Evolutionary conservation across 2,329 filamentous ascomycete species (phyloP).

Genomic region (Mariannaea elegans): DNA sequence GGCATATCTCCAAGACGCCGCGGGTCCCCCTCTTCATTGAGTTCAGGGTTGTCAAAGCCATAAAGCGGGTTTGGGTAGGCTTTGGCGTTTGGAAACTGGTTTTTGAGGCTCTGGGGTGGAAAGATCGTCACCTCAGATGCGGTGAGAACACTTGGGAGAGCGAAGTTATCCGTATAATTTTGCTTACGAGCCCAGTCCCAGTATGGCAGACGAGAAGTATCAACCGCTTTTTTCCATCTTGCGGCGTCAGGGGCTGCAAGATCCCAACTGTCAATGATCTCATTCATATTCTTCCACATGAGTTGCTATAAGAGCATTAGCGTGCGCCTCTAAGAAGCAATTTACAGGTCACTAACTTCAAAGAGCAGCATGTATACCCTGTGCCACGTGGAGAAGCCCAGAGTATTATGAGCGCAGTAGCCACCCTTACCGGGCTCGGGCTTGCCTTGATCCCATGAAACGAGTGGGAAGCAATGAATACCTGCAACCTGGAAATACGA

Average conservation of each 20-base stretch:
- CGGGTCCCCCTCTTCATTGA: not conserved
- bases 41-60: slow-evolving; percentile 21
- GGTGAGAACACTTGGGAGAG: not conserved
- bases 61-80: slow-evolving; percentile 4
- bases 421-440: not conserved
- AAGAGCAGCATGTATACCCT: slow-evolving; percentile 16
- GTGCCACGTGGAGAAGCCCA: slow-evolving; percentile 17
- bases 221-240: not conserved
- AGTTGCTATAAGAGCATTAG: not conserved
- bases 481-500: slow-evolving; percentile 25
- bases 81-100: no score
- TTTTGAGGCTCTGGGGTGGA: not conserved
- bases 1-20: slow-evolving; percentile 26
- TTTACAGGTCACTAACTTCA: not conserved
- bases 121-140: not conserved
- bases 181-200: slow-evolving; percentile 23
- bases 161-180: not conserved
- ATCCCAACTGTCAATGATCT: not conserved
- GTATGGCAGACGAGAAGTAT: slow-evolving; percentile 15
- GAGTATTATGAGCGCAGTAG: slow-evolving; percentile 13
- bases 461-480: not conserved
- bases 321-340: no score
- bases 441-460: not conserved
- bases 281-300: not conserved
- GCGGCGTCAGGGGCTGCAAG: not conserved